Evolutionary conservation across 2,329 filamentous ascomycete species (phyloP).

Genomic region (Podosphaera aphanis): DNA sequence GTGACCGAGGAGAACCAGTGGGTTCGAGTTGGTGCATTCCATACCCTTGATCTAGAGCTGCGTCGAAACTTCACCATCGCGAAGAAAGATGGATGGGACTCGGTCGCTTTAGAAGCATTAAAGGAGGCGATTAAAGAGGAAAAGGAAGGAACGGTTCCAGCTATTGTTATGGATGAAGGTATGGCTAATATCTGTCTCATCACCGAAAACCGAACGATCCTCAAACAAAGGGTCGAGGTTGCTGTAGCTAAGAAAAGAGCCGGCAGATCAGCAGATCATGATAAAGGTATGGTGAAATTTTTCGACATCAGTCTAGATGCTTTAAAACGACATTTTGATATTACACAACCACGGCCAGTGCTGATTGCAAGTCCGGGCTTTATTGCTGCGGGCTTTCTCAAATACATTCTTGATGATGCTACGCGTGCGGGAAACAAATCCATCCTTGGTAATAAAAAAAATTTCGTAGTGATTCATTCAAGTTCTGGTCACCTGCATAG

Average conservation of each 20-base stretch:
- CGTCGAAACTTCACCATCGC: constrained; percentile 71
- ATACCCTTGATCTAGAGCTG: constrained; percentile 65
- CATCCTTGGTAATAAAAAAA: constrained; percentile 37
- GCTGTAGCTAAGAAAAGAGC: constrained; percentile 44
- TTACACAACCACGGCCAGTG: constrained; percentile 44
- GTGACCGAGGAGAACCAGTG: constrained; percentile 43
- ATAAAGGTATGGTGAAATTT: constrained; percentile 53
- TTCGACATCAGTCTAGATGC: constrained; percentile 56
- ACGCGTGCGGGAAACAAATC: constrained; percentile 39
- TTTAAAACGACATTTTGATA: constrained; percentile 55
- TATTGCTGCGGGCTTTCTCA: constrained; percentile 56
- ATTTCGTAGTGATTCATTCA: constrained; percentile 53
- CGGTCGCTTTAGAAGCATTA: constrained; percentile 56
- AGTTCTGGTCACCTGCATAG: constrained; percentile 72
- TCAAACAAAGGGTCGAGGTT: constrained; percentile 46
- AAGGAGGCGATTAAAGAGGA: constrained; percentile 58
- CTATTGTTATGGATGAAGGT: constrained; percentile 84
- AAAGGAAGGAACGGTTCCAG: constrained; percentile 60
- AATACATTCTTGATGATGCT: constrained; percentile 44
- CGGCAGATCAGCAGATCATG: constrained; percentile 34
- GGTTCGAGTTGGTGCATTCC: constrained; percentile 42
- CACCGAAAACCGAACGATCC: constrained; percentile 54
- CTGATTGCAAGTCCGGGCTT: constrained; percentile 80
- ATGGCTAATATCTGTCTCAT: constrained; percentile 64
- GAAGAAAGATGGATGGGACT: constrained; percentile 77